A percentile compares a stretch with the other conserved stretches of the same genome.
phyloP scores from a whole-genome alignment of 495 filamentous ascomycete species.

The Cairneyella variabilis region DNA sequence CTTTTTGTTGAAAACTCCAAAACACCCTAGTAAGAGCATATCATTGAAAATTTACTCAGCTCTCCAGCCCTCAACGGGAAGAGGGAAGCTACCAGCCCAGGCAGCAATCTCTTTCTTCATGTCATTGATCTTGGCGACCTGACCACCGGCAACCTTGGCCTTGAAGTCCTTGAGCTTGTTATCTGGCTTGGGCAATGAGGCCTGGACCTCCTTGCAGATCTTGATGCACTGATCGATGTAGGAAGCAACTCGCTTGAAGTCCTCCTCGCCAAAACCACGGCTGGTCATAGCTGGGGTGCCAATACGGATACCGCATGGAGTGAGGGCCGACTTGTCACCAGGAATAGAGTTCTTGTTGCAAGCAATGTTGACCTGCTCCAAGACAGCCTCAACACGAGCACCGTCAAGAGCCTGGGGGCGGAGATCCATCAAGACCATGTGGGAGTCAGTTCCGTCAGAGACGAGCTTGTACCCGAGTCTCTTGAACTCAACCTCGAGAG shows the following conservation, averaged over 20 bases:
- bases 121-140: slow-evolving; percentile 71
- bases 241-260: slow-evolving; percentile 84
- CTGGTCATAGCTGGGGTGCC: slow-evolving; percentile 97
- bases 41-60: slow-evolving; percentile 32
- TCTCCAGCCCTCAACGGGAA: slow-evolving; percentile 73
- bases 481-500: slow-evolving; percentile 77
- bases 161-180: slow-evolving; percentile 99
- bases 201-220: slow-evolving; percentile 81
- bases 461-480: slow-evolving; percentile 86
- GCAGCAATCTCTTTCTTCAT: slow-evolving; percentile 83
- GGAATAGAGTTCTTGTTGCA: slow-evolving; percentile 99
- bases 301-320: slow-evolving; percentile 90
- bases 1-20: slow-evolving; percentile 22
- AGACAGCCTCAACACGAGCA: slow-evolving; percentile 91
- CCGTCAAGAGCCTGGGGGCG: slow-evolving; percentile 78
- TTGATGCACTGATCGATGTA: slow-evolving; percentile 86
- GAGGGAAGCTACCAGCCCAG: slow-evolving; percentile 90
- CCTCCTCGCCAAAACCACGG: slow-evolving; percentile 87
- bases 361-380: slow-evolving; percentile 97
- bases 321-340: slow-evolving; percentile 96
- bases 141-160: slow-evolving; percentile 75
- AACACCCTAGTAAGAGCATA: slow-evolving; percentile 12
- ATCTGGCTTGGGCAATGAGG: slow-evolving; percentile 82
- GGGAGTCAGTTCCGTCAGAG: slow-evolving; percentile 93
- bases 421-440: slow-evolving; percentile 96